Conservation (phyloP, 768 basidiomycete species). For the Boletus edulis region DNA sequence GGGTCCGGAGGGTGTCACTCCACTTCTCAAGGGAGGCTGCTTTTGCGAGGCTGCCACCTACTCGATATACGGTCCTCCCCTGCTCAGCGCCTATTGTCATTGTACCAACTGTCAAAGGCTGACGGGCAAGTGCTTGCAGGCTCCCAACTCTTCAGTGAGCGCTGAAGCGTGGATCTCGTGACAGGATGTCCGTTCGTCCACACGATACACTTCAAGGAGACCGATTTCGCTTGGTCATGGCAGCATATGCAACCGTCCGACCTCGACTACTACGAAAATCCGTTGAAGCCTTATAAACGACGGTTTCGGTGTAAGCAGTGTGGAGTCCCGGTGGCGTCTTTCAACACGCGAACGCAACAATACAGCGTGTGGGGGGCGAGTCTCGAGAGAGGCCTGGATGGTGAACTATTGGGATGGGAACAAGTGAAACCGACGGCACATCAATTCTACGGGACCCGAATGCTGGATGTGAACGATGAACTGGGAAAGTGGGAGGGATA, state of each 20-base stretch:
- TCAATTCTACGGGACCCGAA: slow-evolving; percentile 63
- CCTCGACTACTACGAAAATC: slow-evolving; percentile 49
- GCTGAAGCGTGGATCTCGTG: neutral
- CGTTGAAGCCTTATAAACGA: slow-evolving; percentile 54
- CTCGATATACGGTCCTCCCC: slow-evolving; percentile 44
- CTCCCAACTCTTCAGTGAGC: neutral
- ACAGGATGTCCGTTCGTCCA: slow-evolving; percentile 53
- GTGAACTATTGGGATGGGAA: slow-evolving; percentile 52
- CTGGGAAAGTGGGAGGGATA: slow-evolving; percentile 71
- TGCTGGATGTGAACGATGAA: slow-evolving; percentile 54
- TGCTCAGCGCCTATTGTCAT: slow-evolving; percentile 64
- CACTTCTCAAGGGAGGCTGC: slow-evolving; percentile 48
- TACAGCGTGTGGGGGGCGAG: slow-evolving; percentile 61
- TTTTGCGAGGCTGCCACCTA: slow-evolving; percentile 57
- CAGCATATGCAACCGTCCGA: slow-evolving; percentile 21
- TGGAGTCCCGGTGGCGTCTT: slow-evolving; percentile 51
- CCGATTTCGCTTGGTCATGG: slow-evolving; percentile 51
- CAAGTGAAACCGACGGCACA: slow-evolving; percentile 56
- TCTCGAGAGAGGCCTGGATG: slow-evolving; percentile 51
- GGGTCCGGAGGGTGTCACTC: slow-evolving; percentile 7
- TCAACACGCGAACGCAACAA: slow-evolving; percentile 45
- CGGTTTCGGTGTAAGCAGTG: slow-evolving; percentile 64
- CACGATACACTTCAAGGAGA: slow-evolving; percentile 53
- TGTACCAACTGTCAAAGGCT: slow-evolving; percentile 68
- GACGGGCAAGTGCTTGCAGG: slow-evolving; percentile 38